Evolutionary conservation across 805 yeast genomes (phyloP).

Genomic region (Candida ortonii): DNA sequence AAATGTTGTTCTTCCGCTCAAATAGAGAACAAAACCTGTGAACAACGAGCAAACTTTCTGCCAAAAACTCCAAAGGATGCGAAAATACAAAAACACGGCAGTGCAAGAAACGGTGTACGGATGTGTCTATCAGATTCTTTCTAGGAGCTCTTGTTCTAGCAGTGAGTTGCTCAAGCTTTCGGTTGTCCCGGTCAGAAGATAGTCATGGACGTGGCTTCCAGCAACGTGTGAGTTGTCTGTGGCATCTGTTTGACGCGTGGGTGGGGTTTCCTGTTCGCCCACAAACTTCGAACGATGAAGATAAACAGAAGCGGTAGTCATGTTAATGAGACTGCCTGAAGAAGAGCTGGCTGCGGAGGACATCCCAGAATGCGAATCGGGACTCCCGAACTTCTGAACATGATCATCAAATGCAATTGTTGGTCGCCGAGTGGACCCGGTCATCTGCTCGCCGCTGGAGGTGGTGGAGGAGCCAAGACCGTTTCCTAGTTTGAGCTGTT

Average conservation of each 20-base stretch:
- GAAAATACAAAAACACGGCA: no score
- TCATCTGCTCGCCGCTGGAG: slow-evolving; percentile 1
- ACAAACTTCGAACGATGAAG: slow-evolving; percentile 23
- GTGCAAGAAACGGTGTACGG: no score
- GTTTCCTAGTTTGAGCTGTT: slow-evolving; percentile 15
- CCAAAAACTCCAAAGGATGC: no score
- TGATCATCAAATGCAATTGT: no score
- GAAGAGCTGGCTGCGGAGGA: slow-evolving; percentile 12
- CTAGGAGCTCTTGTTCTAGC: slow-evolving; percentile 28
- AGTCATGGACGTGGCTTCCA: slow-evolving; percentile 6
- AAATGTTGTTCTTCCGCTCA: no score
- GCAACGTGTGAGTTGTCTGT: slow-evolving; percentile 1
- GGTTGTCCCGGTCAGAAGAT: slow-evolving; percentile 21
- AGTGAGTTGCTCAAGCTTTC: slow-evolving; percentile 27
- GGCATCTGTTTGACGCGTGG: background rate
- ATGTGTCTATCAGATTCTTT: slow-evolving; percentile 11
- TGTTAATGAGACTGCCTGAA: slow-evolving; percentile 21
- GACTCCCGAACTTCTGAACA: no score
- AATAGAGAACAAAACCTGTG: slow-evolving; percentile 38
- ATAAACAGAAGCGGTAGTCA: slow-evolving; percentile 25
- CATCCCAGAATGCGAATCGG: no score
- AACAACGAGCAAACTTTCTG: no score
- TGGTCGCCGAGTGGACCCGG: no score
- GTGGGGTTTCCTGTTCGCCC: background rate
- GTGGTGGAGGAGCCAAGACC: slow-evolving; percentile 7